Percentiles rank a stretch among this genome's conserved stretches.
These are phyloP conservation scores for Globisporangium cederbergense DNA, from an alignment of 352 stramenopile genomes.

Conservation along the genomic window DNA sequence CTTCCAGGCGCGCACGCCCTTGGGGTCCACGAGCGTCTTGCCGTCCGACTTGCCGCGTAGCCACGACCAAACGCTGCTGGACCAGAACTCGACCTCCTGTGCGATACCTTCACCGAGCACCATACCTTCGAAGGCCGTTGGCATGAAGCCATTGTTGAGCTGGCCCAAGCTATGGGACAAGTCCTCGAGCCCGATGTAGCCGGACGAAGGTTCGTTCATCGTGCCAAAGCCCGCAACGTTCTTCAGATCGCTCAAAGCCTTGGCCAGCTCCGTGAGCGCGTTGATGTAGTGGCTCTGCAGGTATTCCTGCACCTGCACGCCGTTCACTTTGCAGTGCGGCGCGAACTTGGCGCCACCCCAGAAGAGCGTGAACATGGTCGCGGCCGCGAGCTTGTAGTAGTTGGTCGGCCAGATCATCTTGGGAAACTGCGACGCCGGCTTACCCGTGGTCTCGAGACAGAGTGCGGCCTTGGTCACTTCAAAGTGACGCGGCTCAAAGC, in stretches of 20 bases:
- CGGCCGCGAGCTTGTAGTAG: constrained; percentile 87
- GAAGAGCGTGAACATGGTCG: constrained; percentile 92
- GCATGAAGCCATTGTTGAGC: constrained; percentile 67
- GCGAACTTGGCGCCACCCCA: constrained; percentile 75
- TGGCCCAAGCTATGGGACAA: constrained; percentile 53
- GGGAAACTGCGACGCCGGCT: constrained; percentile 42
- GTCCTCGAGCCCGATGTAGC: constrained; percentile 69
- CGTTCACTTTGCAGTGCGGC: constrained; percentile 61
- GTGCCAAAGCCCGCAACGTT: constrained; percentile 90
- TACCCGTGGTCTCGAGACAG: constrained; percentile 61
- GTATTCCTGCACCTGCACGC: constrained; percentile 79
- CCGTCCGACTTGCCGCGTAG: constrained; percentile 47
- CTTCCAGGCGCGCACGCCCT: constrained; percentile 67
- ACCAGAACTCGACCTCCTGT: constrained; percentile 64
- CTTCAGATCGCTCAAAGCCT: constrained; percentile 50
- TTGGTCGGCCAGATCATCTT: constrained; percentile 94
- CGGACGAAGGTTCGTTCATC: constrained; percentile 88
- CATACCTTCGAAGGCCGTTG: constrained; percentile 81
- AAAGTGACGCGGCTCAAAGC: constrained; percentile 76
- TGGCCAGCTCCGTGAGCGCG: constrained; percentile 65
- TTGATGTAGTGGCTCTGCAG: constrained; percentile 87
- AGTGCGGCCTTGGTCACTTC: constrained; percentile 68
- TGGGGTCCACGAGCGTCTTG: constrained; percentile 43
- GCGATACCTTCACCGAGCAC: constrained; percentile 61
- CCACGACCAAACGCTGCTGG: constrained; percentile 66